Evolutionary conservation across 805 yeast genomes (phyloP), one percentile per base, ranked within the genome.

Genomic region (Pichia californica): DNA sequence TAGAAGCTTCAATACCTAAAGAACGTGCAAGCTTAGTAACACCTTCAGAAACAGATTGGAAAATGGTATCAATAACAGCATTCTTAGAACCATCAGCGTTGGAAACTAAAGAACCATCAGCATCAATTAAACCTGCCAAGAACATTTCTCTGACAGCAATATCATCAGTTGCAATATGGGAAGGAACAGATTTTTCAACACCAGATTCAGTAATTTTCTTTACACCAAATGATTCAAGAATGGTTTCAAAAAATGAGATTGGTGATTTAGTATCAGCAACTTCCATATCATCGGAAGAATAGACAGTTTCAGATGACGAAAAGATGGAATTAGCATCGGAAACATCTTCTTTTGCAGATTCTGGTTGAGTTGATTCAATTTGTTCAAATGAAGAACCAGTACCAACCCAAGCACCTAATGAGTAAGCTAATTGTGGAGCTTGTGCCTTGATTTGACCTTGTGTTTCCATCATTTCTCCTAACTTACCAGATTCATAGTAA

Each of bases 61-160:
- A 55, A 19, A 51, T 47, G 6, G 71, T 67, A 31, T 56, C 55
- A 28, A 68, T 55, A 29, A 63, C 48, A 13, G 64, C 69, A 33
- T 47, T 42, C 19, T 40, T 42, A 15, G 35, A 36, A 18, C 31
- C 26, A 35, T 44, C 47, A 20, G 49, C 14, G 20, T 23, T 35
- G 10, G 29, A 14, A 11, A 9, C 23, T 13, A 35, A 29, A 21
- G 14, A 35, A 16, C 73, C 73, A 46, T 62, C 59, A 10, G 70
- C 53, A 45, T 69, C 76, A 45, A 70, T 55, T 26, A 72, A 50
- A 47, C 74, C 76, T 23, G 75, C 74, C 41, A 72, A 40, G 48
- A 66, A 68, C 7, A 59, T 54, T 57, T 71, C 76, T 43, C 77
- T 64, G 26, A 69, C 67, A n/a, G 52, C 59, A 27, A 69, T 46